Evolutionary conservation across 2,329 filamentous ascomycete genomes (phyloP), one percentile per base, ranked within the genome.

Genomic region (Teratosphaeria destructans): DNA sequence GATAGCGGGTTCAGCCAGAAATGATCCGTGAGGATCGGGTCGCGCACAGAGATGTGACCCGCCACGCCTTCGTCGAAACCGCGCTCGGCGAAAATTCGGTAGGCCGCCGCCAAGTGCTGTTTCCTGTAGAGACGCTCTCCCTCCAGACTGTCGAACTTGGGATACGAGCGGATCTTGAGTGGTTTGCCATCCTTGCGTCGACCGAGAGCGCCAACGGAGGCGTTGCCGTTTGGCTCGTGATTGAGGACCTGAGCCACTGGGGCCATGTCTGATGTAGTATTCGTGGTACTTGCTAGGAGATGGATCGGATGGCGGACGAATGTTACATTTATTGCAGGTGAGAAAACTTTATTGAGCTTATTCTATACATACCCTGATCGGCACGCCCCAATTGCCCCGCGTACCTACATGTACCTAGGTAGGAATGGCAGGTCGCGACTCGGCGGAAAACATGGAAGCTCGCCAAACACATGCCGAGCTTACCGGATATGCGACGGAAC

Each of bases 101-200:
- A 78, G 0, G 76, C 75, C 2, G 70, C 74, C 1, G 76, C 76
- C 58, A 78, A 71, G 57, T 77, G 75, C 56, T 76, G 74, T 39
- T 75, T 74, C 32, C 70, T 65, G 65, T 75, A 78, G 59, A 71
- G 65, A 27, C 76, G 66, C 60, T 77, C 70, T 53, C 71, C 70
- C 60, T 74, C 68, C 47, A 70, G 64, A 39, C 71, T 70, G 19
- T 69, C 65, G 55, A 76, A 77, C 10, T 64, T 68, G 12, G 73
- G 73, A 64, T 81, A 80, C 37, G 74, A 71, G 29, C 78, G 71
- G 27, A 81, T 76, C 62, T 75, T 77, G 37, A 81, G 70, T 10
- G 73, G 72, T 62, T 74, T 75, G 23, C 79, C 79, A 1, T 71
- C 74, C 10, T 71, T 74, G 0, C 77, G 79, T 62, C 73, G 75